Percentiles rank a stretch among this genome's conserved stretches.
phyloP scores from a whole-genome alignment of 2,329 filamentous ascomycete genomes.

The Neoscytalidium dimidiatum region DNA sequence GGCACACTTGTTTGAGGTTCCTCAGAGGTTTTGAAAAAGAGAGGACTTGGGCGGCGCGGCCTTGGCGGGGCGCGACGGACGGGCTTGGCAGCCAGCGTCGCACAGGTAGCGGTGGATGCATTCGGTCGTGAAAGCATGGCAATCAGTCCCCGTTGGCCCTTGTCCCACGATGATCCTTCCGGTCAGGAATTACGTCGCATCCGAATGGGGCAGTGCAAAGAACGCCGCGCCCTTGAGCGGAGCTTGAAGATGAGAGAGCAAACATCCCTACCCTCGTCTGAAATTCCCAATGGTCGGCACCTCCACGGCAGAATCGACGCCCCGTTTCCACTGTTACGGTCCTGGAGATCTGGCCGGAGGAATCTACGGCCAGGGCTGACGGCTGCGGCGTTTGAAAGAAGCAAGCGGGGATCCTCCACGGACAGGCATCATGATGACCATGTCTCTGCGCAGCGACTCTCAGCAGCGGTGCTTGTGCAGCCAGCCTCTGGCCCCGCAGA shows the following conservation, averaged over 20 bases:
- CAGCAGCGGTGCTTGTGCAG: not conserved
- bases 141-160: not conserved
- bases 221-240: not conserved
- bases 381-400: not conserved
- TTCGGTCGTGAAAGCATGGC: conserved; percentile 1
- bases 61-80: conserved; percentile 12
- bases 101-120: conserved; percentile 6
- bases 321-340: not conserved
- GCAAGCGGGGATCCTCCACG: not conserved
- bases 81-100: not conserved
- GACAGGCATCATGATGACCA: not conserved
- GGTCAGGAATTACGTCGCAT: conserved; percentile 13
- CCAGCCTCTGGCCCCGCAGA: not conserved
- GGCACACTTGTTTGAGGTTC: not conserved
- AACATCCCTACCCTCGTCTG: not conserved
- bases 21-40: not conserved
- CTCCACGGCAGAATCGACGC: not conserved
- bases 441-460: not conserved
- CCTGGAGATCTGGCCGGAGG: not conserved
- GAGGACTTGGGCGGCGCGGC: not conserved
- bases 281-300: not conserved
- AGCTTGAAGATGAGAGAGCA: not conserved
- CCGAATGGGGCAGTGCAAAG: conserved; percentile 16
- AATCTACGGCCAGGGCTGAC: not conserved
- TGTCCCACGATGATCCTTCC: not conserved